Conservation (phyloP, 1,284 basidiomycete species). For the Termitomyces sp. region DNA sequence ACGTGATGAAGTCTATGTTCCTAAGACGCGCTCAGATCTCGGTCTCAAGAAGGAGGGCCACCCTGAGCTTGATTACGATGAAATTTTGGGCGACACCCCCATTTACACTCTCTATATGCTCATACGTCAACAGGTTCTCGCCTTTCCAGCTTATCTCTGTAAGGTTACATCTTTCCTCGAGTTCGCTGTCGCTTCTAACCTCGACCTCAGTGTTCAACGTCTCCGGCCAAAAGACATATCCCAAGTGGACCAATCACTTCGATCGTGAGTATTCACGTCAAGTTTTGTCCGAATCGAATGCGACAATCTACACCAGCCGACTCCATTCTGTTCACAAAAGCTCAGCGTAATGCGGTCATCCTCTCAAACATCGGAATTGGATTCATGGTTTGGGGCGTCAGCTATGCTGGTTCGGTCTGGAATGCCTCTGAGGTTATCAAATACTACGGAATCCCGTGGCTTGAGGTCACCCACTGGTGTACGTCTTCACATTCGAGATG, state of each 20-base stretch:
- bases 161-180: slow-evolving; percentile 13
- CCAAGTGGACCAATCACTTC: slow-evolving; percentile 59
- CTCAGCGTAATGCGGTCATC: slow-evolving; percentile 48
- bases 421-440: slow-evolving; percentile 39
- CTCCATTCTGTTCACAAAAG: slow-evolving; percentile 49
- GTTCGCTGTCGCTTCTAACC: too few relatives aligned
- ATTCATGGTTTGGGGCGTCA: slow-evolving; percentile 40
- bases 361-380: slow-evolving; percentile 52
- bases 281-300: too few relatives aligned
- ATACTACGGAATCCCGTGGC: slow-evolving; percentile 56
- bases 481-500: slow-evolving; percentile 21
- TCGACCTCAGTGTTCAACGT: slow-evolving; percentile 61
- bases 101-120: slow-evolving; percentile 52
- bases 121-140: slow-evolving; percentile 63
- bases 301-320: too few relatives aligned
- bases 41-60: slow-evolving; percentile 29
- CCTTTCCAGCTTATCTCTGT: slow-evolving; percentile 58
- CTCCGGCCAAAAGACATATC: slow-evolving; percentile 65
- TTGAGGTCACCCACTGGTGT: slow-evolving; percentile 56
- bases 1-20: slow-evolving; percentile 59
- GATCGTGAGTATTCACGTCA: slow-evolving; percentile 49
- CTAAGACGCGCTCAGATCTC: slow-evolving; percentile 50
- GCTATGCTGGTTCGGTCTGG: slow-evolving; percentile 33
- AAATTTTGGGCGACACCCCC: slow-evolving; percentile 55
- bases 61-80: slow-evolving; percentile 47